Evolutionary conservation across 192 early-diverging fungal genomes (phyloP).

Genomic region (Mortierella antarctica): DNA sequence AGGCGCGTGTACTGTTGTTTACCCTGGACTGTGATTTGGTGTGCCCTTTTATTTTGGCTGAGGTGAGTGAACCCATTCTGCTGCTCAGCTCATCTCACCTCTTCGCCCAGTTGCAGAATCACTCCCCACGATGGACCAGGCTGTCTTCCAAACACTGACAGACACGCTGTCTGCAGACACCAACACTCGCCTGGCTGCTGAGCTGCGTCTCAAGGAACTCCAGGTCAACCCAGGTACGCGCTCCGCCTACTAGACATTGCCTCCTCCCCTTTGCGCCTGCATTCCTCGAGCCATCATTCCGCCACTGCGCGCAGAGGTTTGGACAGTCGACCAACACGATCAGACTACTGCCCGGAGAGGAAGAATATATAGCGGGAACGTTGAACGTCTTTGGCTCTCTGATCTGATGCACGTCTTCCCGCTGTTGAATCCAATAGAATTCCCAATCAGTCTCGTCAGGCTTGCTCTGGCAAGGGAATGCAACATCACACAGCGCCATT

Average conservation of each 20-base stretch:
- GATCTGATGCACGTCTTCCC: neutral
- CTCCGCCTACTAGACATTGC: neutral
- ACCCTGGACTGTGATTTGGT: too few relatives aligned
- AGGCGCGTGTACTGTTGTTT: too few relatives aligned
- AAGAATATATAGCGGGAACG: too few relatives aligned
- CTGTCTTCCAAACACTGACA: slow-evolving; percentile 76
- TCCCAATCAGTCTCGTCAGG: slow-evolving; percentile 73
- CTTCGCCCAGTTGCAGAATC: neutral
- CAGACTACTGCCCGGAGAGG: too few relatives aligned
- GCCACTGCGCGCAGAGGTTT: too few relatives aligned
- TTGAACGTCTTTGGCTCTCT: too few relatives aligned
- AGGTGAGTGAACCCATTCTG: neutral
- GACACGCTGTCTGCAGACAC: slow-evolving; percentile 75
- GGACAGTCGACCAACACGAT: too few relatives aligned
- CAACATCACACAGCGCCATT: slow-evolving; percentile 71
- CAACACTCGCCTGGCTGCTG: slow-evolving; percentile 72
- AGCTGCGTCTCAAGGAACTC: slow-evolving; percentile 75
- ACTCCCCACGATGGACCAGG: slow-evolving; percentile 73
- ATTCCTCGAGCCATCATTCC: neutral
- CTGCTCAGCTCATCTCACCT: neutral
- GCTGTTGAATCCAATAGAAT: slow-evolving; percentile 56
- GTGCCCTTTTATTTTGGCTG: too few relatives aligned
- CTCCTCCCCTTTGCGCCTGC: neutral
- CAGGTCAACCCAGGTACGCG: slow-evolving; percentile 67
- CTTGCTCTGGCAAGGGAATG: slow-evolving; percentile 73